Evolutionary conservation across 2,329 filamentous ascomycete species (phyloP), one percentile per base, ranked within the genome.

Genomic region (Chalaropsis thielavioides): DNA sequence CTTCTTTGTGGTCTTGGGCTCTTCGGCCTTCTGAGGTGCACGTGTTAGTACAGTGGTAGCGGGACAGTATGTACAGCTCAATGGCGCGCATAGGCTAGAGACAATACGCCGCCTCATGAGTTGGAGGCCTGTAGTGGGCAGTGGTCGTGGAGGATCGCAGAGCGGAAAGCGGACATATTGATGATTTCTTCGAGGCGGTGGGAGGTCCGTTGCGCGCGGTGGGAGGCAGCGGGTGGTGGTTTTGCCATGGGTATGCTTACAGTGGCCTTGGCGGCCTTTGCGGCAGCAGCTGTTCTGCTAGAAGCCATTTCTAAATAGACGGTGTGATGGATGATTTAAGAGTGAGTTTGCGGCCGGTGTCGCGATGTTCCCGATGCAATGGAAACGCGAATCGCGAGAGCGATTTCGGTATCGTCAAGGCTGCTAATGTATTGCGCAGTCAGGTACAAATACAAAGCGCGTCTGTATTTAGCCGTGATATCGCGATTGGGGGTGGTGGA

Each of bases 1-100:
- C 64, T 70, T 69, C 63, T 70, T 69, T 7, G 69, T 64, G 58
- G 69, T 70, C 63, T 67, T 67, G 27, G 63, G 40, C 61, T 65
- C 66, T 60, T 67, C 51, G 35, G 63, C 63, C 49, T 65, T 67
- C 66, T 65, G 49, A 35, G 8, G 31, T 41, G 56, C 11, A 15
- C 19, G 64, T 38, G 59, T 62, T 58, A 64, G 67, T 60, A 61
- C 24, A 35, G 44, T n/a, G 17, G 51, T 8, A 58, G 27, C 13
- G 17, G 17, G 35, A 8, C 35, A 31, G 10, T 10, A 2, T 31
- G 17, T 1, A 27, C 31, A n/a, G 51, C n/a, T 58, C 15, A 17
- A 15, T 17, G 5, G 24, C 8, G 46, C 38, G 61, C 10, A 22
- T 22, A 7, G 17, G 51, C 19, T 24, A 56, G 19, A 24, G 13